These are phyloP conservation scores for Aspergillus ellipticus DNA, from an alignment of 495 filamentous ascomycete species.

Conservation along the genomic window DNA sequence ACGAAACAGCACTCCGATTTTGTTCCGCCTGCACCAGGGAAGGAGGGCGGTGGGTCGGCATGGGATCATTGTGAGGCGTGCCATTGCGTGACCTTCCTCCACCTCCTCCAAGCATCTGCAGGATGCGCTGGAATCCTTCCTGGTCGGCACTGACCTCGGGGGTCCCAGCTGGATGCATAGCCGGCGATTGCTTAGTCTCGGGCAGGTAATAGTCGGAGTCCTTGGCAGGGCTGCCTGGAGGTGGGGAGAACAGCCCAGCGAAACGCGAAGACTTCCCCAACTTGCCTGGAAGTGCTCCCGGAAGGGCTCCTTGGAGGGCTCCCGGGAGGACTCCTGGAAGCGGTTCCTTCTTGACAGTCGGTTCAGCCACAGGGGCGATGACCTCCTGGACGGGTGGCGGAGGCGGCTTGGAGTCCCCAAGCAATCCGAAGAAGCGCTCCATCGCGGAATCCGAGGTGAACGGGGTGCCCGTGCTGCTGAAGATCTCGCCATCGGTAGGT, in stretches of 20 bases:
- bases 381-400: slow-evolving; percentile 21
- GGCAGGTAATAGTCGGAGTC: slow-evolving; percentile 48
- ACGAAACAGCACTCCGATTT: slow-evolving; percentile 30
- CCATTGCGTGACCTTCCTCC: slow-evolving; percentile 42
- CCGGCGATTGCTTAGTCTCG: slow-evolving; percentile 24
- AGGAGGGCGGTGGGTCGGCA: slow-evolving; percentile 27
- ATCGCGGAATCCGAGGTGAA: slow-evolving; percentile 59
- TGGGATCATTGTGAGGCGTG: slow-evolving; percentile 36
- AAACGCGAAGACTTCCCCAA: slow-evolving; percentile 69
- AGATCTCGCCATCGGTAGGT: slow-evolving; percentile 37
- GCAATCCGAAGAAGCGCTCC: slow-evolving; percentile 80
- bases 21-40: slow-evolving; percentile 33
- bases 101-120: slow-evolving; percentile 68
- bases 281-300: slow-evolving; percentile 6
- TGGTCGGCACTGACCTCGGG: slow-evolving; percentile 60
- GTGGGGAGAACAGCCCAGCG: slow-evolving; percentile 72
- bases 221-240: slow-evolving; percentile 52
- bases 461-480: slow-evolving; percentile 30
- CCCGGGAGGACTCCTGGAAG: neutral
- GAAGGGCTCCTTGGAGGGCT: slow-evolving; percentile 2
- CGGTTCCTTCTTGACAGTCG: slow-evolving; percentile 22
- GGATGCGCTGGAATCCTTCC: slow-evolving; percentile 82
- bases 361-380: slow-evolving; percentile 9
- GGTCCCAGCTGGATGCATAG: slow-evolving; percentile 40
- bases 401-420: slow-evolving; percentile 44